Conservation (phyloP, 805 yeast species). For the Candida morakotiae region DNA sequence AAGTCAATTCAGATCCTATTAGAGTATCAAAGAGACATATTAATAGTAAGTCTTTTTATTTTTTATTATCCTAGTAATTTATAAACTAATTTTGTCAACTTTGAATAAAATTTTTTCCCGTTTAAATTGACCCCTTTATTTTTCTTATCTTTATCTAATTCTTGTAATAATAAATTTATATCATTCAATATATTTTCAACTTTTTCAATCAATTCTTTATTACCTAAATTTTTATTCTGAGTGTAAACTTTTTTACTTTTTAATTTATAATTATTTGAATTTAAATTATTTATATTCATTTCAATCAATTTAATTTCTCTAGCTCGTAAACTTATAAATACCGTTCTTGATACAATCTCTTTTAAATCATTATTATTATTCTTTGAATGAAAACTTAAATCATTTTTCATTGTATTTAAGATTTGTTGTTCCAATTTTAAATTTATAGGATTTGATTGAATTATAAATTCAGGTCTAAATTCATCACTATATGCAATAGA, state of each 20-base stretch:
- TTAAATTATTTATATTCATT: slow-evolving; percentile 17
- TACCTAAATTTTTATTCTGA: slow-evolving; percentile 29
- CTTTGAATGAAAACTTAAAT: slow-evolving; percentile 40
- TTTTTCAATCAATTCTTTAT: slow-evolving; percentile 20
- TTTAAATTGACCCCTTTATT: not conserved
- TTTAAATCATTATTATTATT: slow-evolving; percentile 27
- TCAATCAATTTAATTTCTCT: slow-evolving; percentile 43
- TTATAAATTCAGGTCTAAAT: slow-evolving; percentile 47
- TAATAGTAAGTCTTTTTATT: too few relatives aligned
- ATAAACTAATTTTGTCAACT: slow-evolving; percentile 14
- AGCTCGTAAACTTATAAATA: slow-evolving; percentile 41
- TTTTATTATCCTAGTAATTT: slow-evolving; percentile 3
- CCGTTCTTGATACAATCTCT: slow-evolving; percentile 31
- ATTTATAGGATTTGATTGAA: slow-evolving; percentile 53
- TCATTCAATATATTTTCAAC: slow-evolving; percentile 27
- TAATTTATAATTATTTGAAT: slow-evolving; percentile 26
- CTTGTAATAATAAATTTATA: slow-evolving; percentile 16
- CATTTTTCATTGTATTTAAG: slow-evolving; percentile 49
- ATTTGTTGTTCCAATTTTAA: slow-evolving; percentile 49
- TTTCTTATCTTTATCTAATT: slow-evolving; percentile 9
- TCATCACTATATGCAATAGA: slow-evolving; percentile 45
- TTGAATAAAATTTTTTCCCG: slow-evolving; percentile 15
- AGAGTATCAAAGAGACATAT: too few relatives aligned
- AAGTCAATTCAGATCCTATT: too few relatives aligned
- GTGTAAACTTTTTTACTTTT: slow-evolving; percentile 33